Evolutionary conservation across 1,139 yeast genomes (phyloP).

Genomic region (Saccharomyces hybrid): DNA sequence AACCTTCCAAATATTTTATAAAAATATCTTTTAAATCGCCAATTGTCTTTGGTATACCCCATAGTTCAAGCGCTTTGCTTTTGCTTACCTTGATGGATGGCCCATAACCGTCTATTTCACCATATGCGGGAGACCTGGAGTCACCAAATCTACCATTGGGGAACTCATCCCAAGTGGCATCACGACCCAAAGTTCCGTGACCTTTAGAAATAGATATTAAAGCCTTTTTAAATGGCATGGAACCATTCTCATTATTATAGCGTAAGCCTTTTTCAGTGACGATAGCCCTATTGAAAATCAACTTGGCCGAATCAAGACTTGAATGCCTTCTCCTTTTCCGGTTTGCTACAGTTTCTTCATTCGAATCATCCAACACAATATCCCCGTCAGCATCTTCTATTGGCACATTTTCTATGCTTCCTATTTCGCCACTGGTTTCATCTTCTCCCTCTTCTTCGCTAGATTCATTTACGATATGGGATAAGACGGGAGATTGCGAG

Average conservation of each 20-base stretch:
- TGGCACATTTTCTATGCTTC: conserved; percentile 32
- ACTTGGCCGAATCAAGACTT: conserved; percentile 21
- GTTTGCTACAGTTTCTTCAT: conserved; percentile 9
- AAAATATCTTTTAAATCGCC: conserved; percentile 64
- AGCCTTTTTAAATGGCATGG: conserved; percentile 42
- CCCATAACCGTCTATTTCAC: conserved; percentile 97
- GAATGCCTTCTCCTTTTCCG: conserved; percentile 30
- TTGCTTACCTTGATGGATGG: conserved; percentile 76
- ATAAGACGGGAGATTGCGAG: conserved; percentile 48
- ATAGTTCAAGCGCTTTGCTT: conserved; percentile 59
- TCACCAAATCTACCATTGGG: conserved; percentile 98
- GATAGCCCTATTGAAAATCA: conserved; percentile 17
- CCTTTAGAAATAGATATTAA: conserved; percentile 76
- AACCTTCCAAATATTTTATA: conserved; percentile 65
- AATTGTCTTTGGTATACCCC: conserved; percentile 75
- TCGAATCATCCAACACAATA: conserved; percentile 17
- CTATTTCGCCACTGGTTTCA: conserved; percentile 20
- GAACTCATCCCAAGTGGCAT: conserved; percentile 97
- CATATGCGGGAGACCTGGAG: conserved; percentile 93
- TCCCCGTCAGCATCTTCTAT: conserved; percentile 22
- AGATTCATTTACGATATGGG: conserved; percentile 32
- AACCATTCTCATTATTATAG: conserved; percentile 6
- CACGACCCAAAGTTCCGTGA: conserved; percentile 77
- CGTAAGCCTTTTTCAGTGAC: conserved; percentile 9
- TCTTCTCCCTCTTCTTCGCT: conserved; percentile 33